These are phyloP conservation scores for Tylopilus plumbeoviolaceoides DNA, from an alignment of 768 basidiomycete species.

Conservation along the genomic window DNA sequence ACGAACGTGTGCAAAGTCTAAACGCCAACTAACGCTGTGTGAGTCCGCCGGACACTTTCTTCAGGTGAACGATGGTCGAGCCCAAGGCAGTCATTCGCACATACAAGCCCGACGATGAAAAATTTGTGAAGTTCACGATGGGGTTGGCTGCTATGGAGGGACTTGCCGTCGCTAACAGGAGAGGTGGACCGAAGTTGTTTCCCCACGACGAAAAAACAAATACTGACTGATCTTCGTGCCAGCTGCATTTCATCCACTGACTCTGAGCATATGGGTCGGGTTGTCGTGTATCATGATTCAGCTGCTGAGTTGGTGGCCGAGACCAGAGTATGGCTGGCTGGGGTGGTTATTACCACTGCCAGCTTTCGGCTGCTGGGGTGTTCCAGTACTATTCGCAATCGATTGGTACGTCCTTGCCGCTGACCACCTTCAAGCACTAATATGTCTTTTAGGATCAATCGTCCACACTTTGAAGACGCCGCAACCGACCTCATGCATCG, in stretches of 20 bases:
- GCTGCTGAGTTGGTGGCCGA: slow-evolving; percentile 67
- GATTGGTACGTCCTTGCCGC: slow-evolving; percentile 54
- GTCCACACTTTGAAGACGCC: slow-evolving; percentile 59
- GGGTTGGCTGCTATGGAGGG: slow-evolving; percentile 64
- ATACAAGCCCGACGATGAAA: slow-evolving; percentile 50
- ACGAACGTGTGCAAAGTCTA: slow-evolving; percentile 8
- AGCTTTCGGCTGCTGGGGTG: slow-evolving; percentile 57
- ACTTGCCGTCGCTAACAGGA: slow-evolving; percentile 62
- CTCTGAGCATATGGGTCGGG: slow-evolving; percentile 56
- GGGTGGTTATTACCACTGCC: slow-evolving; percentile 61
- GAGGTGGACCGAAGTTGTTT: slow-evolving; percentile 36
- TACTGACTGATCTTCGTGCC: not conserved
- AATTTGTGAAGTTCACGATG: slow-evolving; percentile 57
- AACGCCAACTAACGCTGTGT: not conserved
- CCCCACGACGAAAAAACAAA: not conserved
- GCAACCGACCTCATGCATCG: slow-evolving; percentile 49
- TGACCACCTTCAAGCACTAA: not conserved
- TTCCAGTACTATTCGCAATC: slow-evolving; percentile 60
- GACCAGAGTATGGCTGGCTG: slow-evolving; percentile 36
- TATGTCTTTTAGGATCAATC: slow-evolving; percentile 52
- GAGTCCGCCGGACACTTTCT: not conserved
- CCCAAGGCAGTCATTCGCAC: slow-evolving; percentile 50
- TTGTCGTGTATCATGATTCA: slow-evolving; percentile 57
- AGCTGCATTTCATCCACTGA: slow-evolving; percentile 60
- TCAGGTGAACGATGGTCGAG: slow-evolving; percentile 34